Conservation (phyloP, 2,329 filamentous ascomycete genomes). For the Claviceps spartinae region DNA sequence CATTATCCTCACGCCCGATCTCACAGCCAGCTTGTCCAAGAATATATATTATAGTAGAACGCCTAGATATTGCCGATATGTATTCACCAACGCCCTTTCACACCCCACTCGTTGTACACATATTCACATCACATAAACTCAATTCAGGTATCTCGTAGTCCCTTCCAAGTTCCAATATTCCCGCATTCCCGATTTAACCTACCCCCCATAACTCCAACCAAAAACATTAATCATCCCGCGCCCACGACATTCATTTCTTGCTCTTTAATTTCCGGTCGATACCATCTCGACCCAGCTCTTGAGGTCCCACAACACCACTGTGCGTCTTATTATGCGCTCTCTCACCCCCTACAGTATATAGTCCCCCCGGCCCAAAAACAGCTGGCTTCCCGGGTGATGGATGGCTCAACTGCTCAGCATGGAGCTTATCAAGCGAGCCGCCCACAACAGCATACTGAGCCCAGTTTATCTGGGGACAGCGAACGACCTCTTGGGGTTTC, state of each 20-base stretch:
- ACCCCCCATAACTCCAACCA: too few species aligned
- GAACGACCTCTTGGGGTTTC: slow-evolving; percentile 65
- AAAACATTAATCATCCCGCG: not conserved
- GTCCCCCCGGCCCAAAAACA: slow-evolving; percentile 27
- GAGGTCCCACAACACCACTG: slow-evolving; percentile 42
- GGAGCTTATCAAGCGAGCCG: slow-evolving; percentile 63
- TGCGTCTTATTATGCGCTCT: slow-evolving; percentile 29
- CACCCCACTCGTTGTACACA: too few species aligned
- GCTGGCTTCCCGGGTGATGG: slow-evolving; percentile 46
- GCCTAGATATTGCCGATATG: too few species aligned
- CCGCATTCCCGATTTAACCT: too few species aligned
- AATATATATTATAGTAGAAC: too few species aligned
- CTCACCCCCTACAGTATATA: slow-evolving; percentile 36
- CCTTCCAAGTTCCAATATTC: too few species aligned
- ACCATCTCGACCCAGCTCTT: slow-evolving; percentile 38
- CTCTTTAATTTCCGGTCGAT: slow-evolving; percentile 25
- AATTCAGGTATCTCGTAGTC: too few species aligned
- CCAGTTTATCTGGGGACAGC: slow-evolving; percentile 89
- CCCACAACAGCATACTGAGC: slow-evolving; percentile 85
- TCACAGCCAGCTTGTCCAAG: too few species aligned
- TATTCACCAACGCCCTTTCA: too few species aligned
- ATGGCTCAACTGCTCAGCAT: slow-evolving; percentile 60
- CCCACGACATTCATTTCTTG: slow-evolving; percentile 13
- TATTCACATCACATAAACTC: too few species aligned
- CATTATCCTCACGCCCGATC: too few species aligned